A percentile compares a stretch with the other conserved stretches of the same genome.
Conservation (phyloP, 495 filamentous ascomycete genomes). For the Penicillium lagena region DNA sequence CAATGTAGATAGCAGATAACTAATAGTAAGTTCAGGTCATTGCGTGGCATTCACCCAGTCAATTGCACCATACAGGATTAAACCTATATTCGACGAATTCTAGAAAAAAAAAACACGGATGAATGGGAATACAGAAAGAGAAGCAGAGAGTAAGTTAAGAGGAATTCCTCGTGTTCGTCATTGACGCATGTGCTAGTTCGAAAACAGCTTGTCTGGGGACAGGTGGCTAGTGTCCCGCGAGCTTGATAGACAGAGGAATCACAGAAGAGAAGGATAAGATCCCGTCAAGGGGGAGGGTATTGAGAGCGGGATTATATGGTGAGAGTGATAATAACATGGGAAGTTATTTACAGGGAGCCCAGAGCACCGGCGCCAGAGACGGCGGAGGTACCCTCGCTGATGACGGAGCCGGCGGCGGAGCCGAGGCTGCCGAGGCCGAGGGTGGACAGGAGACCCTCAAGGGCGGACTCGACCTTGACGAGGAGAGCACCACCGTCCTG, state of each 20-base stretch:
- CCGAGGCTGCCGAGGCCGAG: conserved; percentile 15
- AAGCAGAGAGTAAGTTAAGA: neutral
- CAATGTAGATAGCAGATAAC: neutral
- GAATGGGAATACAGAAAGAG: neutral
- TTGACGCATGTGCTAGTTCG: neutral
- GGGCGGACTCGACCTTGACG: conserved; percentile 13
- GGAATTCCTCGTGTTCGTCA: neutral
- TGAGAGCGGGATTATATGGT: no score
- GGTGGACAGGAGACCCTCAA: conserved; percentile 10
- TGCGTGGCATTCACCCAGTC: no score
- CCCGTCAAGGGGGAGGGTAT: neutral
- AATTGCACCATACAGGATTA: no score
- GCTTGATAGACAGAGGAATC: no score
- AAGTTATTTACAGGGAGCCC: conserved; percentile 9
- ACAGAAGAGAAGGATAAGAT: neutral
- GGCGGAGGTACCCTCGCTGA: neutral
- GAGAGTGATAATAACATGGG: no score
- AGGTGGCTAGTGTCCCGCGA: no score
- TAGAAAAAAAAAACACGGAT: neutral
- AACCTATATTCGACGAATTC: neutral
- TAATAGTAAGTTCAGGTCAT: neutral
- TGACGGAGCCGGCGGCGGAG: conserved; percentile 10
- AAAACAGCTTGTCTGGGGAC: neutral
- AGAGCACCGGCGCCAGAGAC: conserved; percentile 1
- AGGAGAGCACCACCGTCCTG: conserved; percentile 11